Evolutionary conservation across 768 basidiomycete species (phyloP), one percentile per base, ranked within the genome.

Genomic region (Vishniacozyma victoriae): DNA sequence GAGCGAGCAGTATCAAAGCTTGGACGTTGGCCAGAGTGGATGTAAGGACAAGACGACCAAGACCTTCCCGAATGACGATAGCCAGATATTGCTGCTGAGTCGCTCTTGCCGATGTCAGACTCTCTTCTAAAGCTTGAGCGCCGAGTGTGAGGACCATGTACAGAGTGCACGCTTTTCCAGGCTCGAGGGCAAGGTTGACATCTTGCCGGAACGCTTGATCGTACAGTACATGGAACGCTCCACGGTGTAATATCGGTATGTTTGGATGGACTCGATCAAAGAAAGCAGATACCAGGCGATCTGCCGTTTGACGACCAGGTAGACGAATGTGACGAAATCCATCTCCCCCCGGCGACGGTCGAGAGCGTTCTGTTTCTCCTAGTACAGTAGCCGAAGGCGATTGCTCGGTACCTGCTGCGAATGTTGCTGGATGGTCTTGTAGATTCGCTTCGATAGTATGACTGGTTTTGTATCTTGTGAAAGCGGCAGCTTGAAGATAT

Each of bases 71-170:
- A 13, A 40, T 40, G 5, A 40, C 39, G 14, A 40, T 23, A 12
- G 39, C 20, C 5, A 40, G 39, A 20, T 40, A 40, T 23, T 18
- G 9, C 18, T 40, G 39, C 19, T 40, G 39, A 12, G 25, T 12
- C 39, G 22, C 18, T 23, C 25, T 18, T 5, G 39, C 20, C 3
- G 20, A 4, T 4, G 5, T 19, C 39, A 40, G 19, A 14, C 20
- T 23, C 13, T 23, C 39, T n/a, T 40, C 39, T 18, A 40, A 23
- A 12, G 39, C 39, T 15, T 40, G 39, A 6, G 39, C 39, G 18
- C 39, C 39, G 19, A 40, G 39, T 12, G 39, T 40, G 39, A 40
- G 39, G 20, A 40, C 39, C 39, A 40, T 40, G 18, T 40, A 40
- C 14, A 40, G 14, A 23, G 39, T 40, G 18, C 39, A 40, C 14